Base-by-base conservation (phyloP, 2,329 filamentous ascomycete genomes). In the Nectriaceae sp. region DNA sequence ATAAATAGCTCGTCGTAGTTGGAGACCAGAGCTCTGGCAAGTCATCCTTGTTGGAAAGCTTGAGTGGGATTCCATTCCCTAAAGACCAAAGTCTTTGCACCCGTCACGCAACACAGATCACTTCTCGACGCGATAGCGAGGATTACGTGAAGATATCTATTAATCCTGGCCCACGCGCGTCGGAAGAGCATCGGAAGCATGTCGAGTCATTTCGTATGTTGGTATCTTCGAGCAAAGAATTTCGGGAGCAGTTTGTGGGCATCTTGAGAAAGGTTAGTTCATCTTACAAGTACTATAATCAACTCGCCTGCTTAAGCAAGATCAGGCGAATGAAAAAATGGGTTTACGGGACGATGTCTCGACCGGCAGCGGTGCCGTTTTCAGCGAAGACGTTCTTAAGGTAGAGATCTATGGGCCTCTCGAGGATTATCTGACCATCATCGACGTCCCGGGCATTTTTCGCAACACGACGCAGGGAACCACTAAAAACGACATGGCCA, bases 1-100 rank as follows among this genome's bases (percentile, higher is more conserved):
- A n/a, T n/a, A n/a, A n/a, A n/a, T n/a, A 77, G 52, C 74, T 77
- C 47, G 76, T 85, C 21, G 81, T 85, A 11, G 81, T 77, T 42
- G 83, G 84, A 3, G 78, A 85, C 48, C 82, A 85, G 55, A 83
- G 77, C 0, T 77, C 78, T 1, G 84, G 83, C 3, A 88, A 88
- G 62, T 84, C 79, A 46, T 85, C 82, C 0, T 80, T 86, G 0
- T 75, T 88, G 0, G 82, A 87, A 57, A 83, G 82, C 2, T 80
- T 88, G 35, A 84, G 83, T 0, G 75, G 80, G 3, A 73, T 87
- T 2, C 72, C 75, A 0, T 87, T 88, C 52, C 83, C 83, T 0
- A 69, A 73, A 6, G 79, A 82, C 19, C 78, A 80, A 44, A 78
- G 75, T 31, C 60, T 85, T 0, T 87, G 83, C 62, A 87, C 84